Percentiles rank a stretch among this genome's conserved stretches.
Evolutionary conservation across 345 rosid species (phyloP).

Genomic region (Citrus unshiu): DNA sequence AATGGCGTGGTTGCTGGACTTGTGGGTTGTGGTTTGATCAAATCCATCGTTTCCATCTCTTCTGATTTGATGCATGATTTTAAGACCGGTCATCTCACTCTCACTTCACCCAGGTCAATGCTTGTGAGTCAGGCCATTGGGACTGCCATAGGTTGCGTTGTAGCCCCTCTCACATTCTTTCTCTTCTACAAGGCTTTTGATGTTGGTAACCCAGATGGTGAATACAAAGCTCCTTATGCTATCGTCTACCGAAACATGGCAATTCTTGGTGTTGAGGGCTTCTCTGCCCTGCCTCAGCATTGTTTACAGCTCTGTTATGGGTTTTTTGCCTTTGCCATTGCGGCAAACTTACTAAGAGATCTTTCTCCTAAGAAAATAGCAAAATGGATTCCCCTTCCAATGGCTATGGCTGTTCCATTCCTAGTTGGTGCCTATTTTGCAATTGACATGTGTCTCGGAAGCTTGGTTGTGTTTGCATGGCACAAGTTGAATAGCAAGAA

Average conservation of each 20-base stretch:
- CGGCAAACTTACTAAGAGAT: conserved; percentile 64
- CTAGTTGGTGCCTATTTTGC: conserved; percentile 88
- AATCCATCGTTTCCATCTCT: conserved; percentile 79
- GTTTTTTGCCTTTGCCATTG: conserved; percentile 74
- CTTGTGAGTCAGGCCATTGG: conserved; percentile 84
- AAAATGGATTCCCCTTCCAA: conserved; percentile 85
- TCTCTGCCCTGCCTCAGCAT: conserved; percentile 82
- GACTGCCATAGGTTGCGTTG: conserved; percentile 78
- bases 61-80: conserved; percentile 96
- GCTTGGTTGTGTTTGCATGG: conserved; percentile 58
- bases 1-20: conserved; percentile 86
- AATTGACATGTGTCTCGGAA: conserved; percentile 77
- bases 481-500: conserved; percentile 42
- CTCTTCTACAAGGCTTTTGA: conserved; percentile 90
- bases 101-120: conserved; percentile 90
- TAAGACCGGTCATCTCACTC: conserved; percentile 86
- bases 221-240: conserved; percentile 96
- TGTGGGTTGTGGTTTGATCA: conserved; percentile 84
- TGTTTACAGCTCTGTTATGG: conserved; percentile 86
- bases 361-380: conserved; percentile 40
- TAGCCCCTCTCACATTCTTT: conserved; percentile 81
- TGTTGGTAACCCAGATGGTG: conserved; percentile 85
- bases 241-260: conserved; percentile 91
- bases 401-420: conserved; percentile 99
- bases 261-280: conserved; percentile 85